Evolutionary conservation across 2,329 filamentous ascomycete species (phyloP).

Genomic region (Xylariaceae sp.): DNA sequence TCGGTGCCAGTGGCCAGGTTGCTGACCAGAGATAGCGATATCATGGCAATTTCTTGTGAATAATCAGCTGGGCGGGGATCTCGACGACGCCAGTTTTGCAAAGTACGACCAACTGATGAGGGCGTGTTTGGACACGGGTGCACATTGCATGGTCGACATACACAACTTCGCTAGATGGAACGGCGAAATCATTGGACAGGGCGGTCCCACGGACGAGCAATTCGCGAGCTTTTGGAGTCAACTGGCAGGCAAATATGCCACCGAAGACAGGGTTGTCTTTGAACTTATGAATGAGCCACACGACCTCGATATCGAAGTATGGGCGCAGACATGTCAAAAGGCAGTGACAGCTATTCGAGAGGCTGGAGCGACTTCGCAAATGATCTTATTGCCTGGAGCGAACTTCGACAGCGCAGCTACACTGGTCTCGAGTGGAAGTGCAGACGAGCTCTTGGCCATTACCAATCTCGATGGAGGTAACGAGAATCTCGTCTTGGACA

Average conservation of each 20-base stretch:
- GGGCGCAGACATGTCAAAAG: constrained; percentile 60
- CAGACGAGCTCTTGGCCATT: constrained; percentile 49
- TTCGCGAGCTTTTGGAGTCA: constrained; percentile 59
- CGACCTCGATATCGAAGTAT: constrained; percentile 53
- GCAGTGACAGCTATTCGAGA: constrained; percentile 64
- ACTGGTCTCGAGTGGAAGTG: constrained; percentile 49
- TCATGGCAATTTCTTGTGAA: constrained; percentile 61
- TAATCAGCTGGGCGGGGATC: constrained; percentile 46
- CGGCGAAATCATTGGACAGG: constrained; percentile 62
- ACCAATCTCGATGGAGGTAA: constrained; percentile 59
- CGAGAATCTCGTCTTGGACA: constrained; percentile 55
- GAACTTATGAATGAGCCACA: constrained; percentile 71
- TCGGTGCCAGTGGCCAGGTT: background rate
- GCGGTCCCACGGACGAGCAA: constrained; percentile 57
- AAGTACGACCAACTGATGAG: constrained; percentile 56
- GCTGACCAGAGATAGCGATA: constrained; percentile 35
- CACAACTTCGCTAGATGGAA: constrained; percentile 62
- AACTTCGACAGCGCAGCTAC: constrained; percentile 53
- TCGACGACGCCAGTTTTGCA: constrained; percentile 47
- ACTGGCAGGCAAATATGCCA: constrained; percentile 57
- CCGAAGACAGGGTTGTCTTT: constrained; percentile 54
- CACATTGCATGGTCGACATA: constrained; percentile 58
- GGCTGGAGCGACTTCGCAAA: constrained; percentile 60
- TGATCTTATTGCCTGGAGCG: constrained; percentile 63
- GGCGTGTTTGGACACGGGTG: constrained; percentile 54